Conservation (phyloP, 2,329 filamentous ascomycete genomes). For the Acrodontium crateriforme region DNA sequence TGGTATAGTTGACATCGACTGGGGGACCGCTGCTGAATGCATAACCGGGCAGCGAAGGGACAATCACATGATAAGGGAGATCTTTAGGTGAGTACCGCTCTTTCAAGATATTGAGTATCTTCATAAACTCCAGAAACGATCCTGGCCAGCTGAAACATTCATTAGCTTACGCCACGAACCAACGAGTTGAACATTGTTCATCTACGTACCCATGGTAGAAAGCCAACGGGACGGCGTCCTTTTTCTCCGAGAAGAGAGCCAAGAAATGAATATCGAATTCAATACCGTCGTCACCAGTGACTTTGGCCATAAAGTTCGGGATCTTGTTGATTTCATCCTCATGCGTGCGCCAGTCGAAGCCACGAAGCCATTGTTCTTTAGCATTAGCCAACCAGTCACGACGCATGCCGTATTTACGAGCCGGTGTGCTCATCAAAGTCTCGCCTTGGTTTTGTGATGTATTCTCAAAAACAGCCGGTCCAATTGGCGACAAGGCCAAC, state of each 20-base stretch:
- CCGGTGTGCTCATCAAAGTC: constrained; percentile 2
- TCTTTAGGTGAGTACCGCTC: constrained; percentile 33
- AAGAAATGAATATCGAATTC: constrained; percentile 38
- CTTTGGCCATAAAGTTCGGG: constrained; percentile 34
- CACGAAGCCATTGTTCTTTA: constrained; percentile 22
- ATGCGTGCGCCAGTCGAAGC: constrained; percentile 26
- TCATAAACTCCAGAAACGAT: constrained; percentile 21
- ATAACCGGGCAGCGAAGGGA: constrained; percentile 41
- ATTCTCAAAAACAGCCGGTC: constrained; percentile 37
- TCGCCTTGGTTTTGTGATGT: constrained; percentile 19
- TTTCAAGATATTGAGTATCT: constrained; percentile 16
- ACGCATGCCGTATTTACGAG: constrained; percentile 30
- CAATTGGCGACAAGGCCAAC: constrained; percentile 35
- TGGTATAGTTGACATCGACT: constrained; percentile 27
- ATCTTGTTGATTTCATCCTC: constrained; percentile 35
- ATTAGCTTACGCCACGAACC: not conserved
- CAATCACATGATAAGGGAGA: constrained; percentile 43
- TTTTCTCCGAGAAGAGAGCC: constrained; percentile 38
- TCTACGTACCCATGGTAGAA: constrained; percentile 24
- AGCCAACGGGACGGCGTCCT: constrained; percentile 24
- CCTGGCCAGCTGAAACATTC: constrained; percentile 14
- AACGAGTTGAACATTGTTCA: not conserved
- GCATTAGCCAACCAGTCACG: constrained; percentile 33
- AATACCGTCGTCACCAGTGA: constrained; percentile 27
- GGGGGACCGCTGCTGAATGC: constrained; percentile 34